Base-by-base conservation (phyloP, 2,329 filamentous ascomycete genomes). In the Trichoderma sp. region DNA sequence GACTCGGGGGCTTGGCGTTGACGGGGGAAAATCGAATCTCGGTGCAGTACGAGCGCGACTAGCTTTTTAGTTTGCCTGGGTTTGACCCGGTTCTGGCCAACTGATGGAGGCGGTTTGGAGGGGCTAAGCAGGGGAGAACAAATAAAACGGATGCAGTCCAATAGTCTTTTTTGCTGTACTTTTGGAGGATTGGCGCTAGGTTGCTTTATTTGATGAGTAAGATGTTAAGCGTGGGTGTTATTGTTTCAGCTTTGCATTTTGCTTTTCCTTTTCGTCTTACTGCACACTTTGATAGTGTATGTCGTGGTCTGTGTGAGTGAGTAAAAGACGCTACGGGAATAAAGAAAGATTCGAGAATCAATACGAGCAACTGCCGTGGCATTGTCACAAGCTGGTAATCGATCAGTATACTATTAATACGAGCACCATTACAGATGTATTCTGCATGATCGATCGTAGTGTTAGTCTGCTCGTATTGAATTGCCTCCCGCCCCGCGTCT, bases 1-100 rank as follows among this genome's bases (percentile, higher is more conserved):
- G 26, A 36, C 9, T 36, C 21, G 30, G 64, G 21, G 64, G 32
- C 64, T 67, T 67, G 64, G 64, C 64, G 64, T 28, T 67, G 51
- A 57, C 26, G 18, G 64, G 64, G 47, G 47, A 39, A n/a, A 11
- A 18, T 30, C 30, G 64, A 26, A 21, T 39, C 24, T 67, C 9
- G 47, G 9, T 6, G 47, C n/a, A 14, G 47, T 53, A 53, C 47
- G n/a, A 14, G 47, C 47, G 47, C 47, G 11, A 24, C 47, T 53
- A 53, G n/a, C n/a, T 12, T 53, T 53, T 53, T 53, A 53, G 47
- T 51, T 18, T 28, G 57, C 28, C 18, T 60, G 56, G n/a, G 43
- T 24, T 47, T 47, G 43, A n/a, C 43, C 43, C 43, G 43, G 8
- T 51, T 51, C 43, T 51, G 43, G 43, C 43, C 43, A n/a, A 51